These are phyloP conservation scores for Trypanosoma brucei DNA, from an alignment of 208 protist genomes.

Conservation along the genomic window DNA sequence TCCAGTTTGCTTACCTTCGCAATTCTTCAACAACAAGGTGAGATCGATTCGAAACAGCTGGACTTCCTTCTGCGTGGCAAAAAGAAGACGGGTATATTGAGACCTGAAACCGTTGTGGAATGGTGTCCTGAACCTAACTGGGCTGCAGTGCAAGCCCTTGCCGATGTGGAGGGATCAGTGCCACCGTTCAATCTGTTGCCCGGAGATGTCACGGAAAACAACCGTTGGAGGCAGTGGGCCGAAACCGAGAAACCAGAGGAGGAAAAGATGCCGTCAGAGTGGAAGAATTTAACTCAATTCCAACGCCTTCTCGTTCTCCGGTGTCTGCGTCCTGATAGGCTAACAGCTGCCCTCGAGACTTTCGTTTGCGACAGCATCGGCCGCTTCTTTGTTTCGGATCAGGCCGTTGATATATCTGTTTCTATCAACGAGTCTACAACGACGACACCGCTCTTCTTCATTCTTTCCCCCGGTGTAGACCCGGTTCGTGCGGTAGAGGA, in stretches of 20 bases:
- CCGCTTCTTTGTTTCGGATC: constrained; percentile 93
- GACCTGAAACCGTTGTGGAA: constrained; percentile 87
- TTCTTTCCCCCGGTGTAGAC: constrained; percentile 98
- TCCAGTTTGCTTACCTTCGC: constrained; percentile 93
- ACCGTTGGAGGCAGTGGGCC: constrained; percentile 89
- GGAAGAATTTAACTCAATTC: constrained; percentile 95
- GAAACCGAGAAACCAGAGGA: constrained; percentile 90
- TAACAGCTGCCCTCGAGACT: constrained; percentile 91
- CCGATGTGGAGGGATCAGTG: constrained; percentile 85
- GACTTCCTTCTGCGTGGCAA: constrained; percentile 93
- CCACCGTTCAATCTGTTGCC: constrained; percentile 87
- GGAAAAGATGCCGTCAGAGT: constrained; percentile 91
- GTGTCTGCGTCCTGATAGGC: constrained; percentile 94
- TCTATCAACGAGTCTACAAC: constrained; percentile 94
- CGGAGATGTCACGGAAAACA: constrained; percentile 89
- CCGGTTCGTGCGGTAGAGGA: constrained; percentile 94
- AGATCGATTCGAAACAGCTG: constrained; percentile 90
- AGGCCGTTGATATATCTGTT: constrained; percentile 90
- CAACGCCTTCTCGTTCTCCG: constrained; percentile 95
- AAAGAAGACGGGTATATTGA: constrained; percentile 81
- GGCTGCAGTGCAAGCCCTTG: constrained; percentile 88
- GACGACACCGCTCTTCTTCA: constrained; percentile 98
- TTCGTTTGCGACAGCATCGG: constrained; percentile 94
- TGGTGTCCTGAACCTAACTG: constrained; percentile 92
- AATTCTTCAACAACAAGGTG: constrained; percentile 79